phyloP scores from a whole-genome alignment of 2,329 filamentous ascomycete species.

The Berkeleyomyces rouxiae region DNA sequence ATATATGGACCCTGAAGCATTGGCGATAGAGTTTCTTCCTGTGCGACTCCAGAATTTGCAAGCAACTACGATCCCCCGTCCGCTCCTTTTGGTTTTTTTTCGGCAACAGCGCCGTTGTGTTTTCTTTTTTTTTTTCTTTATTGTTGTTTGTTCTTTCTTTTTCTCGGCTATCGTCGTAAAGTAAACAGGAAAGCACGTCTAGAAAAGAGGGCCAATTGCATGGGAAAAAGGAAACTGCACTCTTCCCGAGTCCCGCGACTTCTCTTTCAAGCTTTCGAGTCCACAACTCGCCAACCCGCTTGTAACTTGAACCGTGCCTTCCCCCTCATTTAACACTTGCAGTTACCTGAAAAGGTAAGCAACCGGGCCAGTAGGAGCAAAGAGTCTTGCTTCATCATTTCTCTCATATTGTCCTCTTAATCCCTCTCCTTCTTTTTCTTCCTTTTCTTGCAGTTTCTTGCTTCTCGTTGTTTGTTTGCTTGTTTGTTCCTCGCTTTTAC shows the following conservation, averaged over 20 bases:
- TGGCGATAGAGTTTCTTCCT: not conserved
- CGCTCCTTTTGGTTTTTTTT: not conserved
- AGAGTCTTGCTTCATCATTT: not conserved
- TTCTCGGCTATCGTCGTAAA: not conserved
- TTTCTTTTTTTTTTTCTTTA: not conserved
- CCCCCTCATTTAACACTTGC: conserved; percentile 2
- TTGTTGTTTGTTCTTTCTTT: not conserved
- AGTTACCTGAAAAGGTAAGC: not conserved
- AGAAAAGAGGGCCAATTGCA: not conserved
- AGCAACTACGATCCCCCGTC: not conserved
- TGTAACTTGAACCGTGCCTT: conserved; percentile 4
- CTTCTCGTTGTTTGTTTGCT: conserved; percentile 25
- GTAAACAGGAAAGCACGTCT: not conserved
- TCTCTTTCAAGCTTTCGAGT: not conserved
- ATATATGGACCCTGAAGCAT: not conserved
- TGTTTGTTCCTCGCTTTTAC: conserved; percentile 20
- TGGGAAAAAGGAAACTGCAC: not conserved
- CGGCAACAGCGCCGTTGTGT: not conserved
- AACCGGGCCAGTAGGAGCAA: not conserved
- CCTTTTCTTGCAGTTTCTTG: not conserved
- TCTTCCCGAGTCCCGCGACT: not conserved
- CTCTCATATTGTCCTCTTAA: conserved; percentile 12
- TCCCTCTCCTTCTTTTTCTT: conserved; percentile 18
- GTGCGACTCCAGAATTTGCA: not conserved
- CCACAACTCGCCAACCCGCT: not conserved